These are phyloP conservation scores for Cryptococcus maquisensis DNA, from an alignment of 1,284 basidiomycete genomes.

Conservation along the genomic window DNA sequence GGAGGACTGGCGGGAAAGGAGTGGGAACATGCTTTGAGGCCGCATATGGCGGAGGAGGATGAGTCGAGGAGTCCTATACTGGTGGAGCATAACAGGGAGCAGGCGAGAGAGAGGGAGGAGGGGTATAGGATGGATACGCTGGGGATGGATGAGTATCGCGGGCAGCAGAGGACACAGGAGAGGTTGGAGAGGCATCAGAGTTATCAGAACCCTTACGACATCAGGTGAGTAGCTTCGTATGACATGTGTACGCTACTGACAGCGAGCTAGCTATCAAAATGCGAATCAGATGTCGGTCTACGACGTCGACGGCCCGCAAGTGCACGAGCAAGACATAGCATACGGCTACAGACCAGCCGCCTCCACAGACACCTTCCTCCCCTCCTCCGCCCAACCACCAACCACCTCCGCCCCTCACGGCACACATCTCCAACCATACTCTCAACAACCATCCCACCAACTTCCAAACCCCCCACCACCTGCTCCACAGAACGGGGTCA, in stretches of 20 bases:
- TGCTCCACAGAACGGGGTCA: background rate
- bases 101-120: background rate
- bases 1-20: background rate
- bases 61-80: conserved; percentile 20
- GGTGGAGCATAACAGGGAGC: background rate
- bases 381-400: background rate
- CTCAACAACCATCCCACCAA: background rate
- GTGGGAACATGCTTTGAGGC: conserved; percentile 2
- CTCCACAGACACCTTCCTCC: background rate
- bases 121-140: background rate
- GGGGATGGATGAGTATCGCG: background rate
- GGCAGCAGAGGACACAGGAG: background rate
- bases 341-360: conserved; percentile 8
- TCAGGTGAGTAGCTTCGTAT: conserved; percentile 16
- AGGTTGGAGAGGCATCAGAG: conserved; percentile 8
- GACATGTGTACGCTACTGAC: background rate
- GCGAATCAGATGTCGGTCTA: conserved; percentile 30
- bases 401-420: background rate
- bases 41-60: conserved; percentile 10
- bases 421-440: background rate
- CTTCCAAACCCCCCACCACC: background rate
- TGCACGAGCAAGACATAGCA: conserved; percentile 12
- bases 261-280: conserved; percentile 17
- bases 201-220: conserved; percentile 34
- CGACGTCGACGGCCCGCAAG: conserved; percentile 16